Percentiles rank a stretch among this genome's conserved stretches.
These are phyloP conservation scores for Trichoderma sp. DNA, from an alignment of 2,329 filamentous ascomycete species.

Conservation along the genomic window DNA sequence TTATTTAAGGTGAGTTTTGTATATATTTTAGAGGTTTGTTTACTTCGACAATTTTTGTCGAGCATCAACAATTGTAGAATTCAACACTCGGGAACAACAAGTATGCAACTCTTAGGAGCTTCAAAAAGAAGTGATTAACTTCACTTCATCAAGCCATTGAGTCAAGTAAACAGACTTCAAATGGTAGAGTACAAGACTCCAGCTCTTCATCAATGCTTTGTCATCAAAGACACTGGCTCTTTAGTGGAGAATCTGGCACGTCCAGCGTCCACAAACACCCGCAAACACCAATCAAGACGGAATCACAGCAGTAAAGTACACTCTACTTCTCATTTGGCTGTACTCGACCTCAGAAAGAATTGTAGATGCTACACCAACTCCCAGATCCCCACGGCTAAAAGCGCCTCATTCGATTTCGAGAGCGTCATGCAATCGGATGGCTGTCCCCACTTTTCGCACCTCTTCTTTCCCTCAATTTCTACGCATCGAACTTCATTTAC, in stretches of 20 bases:
- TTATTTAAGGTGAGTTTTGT: not conserved
- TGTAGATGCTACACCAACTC: not conserved
- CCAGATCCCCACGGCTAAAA: not conserved
- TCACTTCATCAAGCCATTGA: not conserved
- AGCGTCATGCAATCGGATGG: not conserved
- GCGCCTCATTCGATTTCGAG: not conserved
- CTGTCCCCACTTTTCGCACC: not conserved
- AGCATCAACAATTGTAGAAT: not conserved
- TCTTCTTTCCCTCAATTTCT: not conserved
- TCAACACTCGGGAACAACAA: not conserved
- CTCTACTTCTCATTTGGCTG: too few species aligned
- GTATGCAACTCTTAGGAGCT: not conserved
- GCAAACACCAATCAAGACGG: not conserved
- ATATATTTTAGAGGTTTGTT: not conserved
- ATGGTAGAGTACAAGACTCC: not conserved
- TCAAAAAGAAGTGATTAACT: not conserved
- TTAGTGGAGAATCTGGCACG: not conserved
- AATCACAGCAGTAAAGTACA: not conserved
- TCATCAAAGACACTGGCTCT: not conserved
- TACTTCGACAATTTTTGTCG: not conserved
- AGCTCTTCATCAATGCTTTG: not conserved
- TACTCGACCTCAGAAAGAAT: too few species aligned
- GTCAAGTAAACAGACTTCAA: not conserved
- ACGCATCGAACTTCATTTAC: too few species aligned
- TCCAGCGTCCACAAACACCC: not conserved